Base-by-base conservation (phyloP, 1,284 basidiomycete genomes). In the Trametes versicolor region DNA sequence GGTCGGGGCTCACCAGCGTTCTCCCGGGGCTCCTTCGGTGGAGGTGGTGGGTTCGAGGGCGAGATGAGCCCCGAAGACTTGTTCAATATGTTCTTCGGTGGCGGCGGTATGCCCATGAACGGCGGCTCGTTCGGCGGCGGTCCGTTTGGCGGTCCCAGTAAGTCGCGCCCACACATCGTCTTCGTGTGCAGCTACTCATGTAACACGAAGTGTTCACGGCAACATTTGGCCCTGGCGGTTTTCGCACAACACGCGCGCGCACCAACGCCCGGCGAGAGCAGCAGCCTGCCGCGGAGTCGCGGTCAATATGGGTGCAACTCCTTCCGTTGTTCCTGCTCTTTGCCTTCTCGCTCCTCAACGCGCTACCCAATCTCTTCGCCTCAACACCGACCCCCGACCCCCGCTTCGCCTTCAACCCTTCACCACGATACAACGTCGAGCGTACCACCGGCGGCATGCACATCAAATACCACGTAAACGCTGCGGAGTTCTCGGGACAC, bases 41-140 rank as follows among this genome's bases (percentile, higher is more conserved):
- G 49, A 8, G 79, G 83, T 49, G 82, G 83, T 5, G 82, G 76
- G 1, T 93, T 92, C 71, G 93, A 94, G 12, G 89, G 90, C 58
- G 97, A 98, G 76, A 84, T 99, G 71, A 96, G 94, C 65, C 96
- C 97, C 0, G 96, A 98, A 79, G 97, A 99, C 69, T 76, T 99
- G 60, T 99, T 99, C 85, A 97, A 98, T 76, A 97, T 98, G 94
- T 99, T 99, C 87, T 99, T 99, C 76, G 96, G 95, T 25, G 91
- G 92, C 21, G 83, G 83, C 34, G 66, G 67, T 2, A 58, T 65
- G 66, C 52, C 37, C 23, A 80, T 76, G 78, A 78, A 81, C 21
- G 83, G 82, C 8, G 82, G 82, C 1, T 79, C 78, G 47, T 81
- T 81, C 65, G 85, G 86, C 60, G 81, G 83, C 53, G 78, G 76